Conservation (phyloP, 2,329 filamentous ascomycete species). For the Neopestalotiopsis rosae region DNA sequence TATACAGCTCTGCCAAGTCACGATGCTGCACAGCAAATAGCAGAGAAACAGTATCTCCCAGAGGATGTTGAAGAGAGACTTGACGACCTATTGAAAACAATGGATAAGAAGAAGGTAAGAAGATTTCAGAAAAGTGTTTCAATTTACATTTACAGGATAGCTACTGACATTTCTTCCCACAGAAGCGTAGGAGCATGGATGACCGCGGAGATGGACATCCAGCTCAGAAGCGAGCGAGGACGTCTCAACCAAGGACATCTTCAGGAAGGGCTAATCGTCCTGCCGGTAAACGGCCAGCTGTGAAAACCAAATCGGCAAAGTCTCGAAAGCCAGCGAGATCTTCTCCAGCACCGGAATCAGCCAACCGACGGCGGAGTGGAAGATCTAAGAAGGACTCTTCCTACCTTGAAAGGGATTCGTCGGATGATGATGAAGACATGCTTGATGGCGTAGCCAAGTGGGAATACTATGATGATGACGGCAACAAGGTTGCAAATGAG, state of each 20-base stretch:
- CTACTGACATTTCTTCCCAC: slow-evolving; percentile 31
- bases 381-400: slow-evolving; percentile 52
- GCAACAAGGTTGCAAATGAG: slow-evolving; percentile 35
- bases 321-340: slow-evolving; percentile 36
- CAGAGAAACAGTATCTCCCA: slow-evolving; percentile 83
- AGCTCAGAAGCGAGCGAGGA: slow-evolving; percentile 45
- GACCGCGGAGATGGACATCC: slow-evolving; percentile 54
- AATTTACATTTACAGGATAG: neutral
- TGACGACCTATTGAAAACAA: slow-evolving; percentile 66
- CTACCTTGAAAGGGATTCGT: slow-evolving; percentile 63
- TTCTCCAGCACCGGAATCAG: slow-evolving; percentile 38
- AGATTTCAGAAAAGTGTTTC: slow-evolving; percentile 6
- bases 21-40: slow-evolving; percentile 80
- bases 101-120: slow-evolving; percentile 75
- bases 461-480: slow-evolving; percentile 53
- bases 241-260: slow-evolving; percentile 35
- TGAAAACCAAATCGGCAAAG: slow-evolving; percentile 32
- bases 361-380: slow-evolving; percentile 62
- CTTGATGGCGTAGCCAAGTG: slow-evolving; percentile 64
- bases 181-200: slow-evolving; percentile 64
- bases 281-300: slow-evolving; percentile 31
- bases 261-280: slow-evolving; percentile 40
- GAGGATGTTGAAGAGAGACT: slow-evolving; percentile 77
- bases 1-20: slow-evolving; percentile 79
- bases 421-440: slow-evolving; percentile 67